phyloP scores from a whole-genome alignment of 768 basidiomycete genomes.

The Suillus brevipes region DNA sequence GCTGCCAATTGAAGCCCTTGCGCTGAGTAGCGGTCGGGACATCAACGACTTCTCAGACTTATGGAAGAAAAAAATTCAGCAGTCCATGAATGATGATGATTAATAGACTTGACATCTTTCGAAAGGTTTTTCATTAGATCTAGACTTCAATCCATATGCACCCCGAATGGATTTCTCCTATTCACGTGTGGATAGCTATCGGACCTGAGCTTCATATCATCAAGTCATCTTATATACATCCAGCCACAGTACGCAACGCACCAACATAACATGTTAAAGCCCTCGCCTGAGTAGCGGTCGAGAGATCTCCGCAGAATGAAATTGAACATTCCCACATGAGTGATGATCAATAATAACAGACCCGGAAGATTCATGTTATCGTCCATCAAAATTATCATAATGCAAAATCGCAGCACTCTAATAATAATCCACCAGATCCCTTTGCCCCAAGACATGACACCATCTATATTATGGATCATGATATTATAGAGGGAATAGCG shows the following conservation, averaged over 20 bases:
- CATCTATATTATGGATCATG: neutral
- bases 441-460: neutral
- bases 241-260: conserved; percentile 63
- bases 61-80: conserved; percentile 57
- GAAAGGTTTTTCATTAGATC: neutral
- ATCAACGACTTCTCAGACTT: conserved; percentile 71
- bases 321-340: conserved; percentile 38
- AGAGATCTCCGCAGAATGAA: conserved; percentile 63
- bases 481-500: neutral
- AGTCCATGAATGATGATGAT: conserved; percentile 26
- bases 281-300: conserved; percentile 78
- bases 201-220: conserved; percentile 61
- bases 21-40: conserved; percentile 69
- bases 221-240: conserved; percentile 73
- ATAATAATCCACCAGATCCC: neutral
- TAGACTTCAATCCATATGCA: conserved; percentile 72
- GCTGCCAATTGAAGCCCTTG: conserved; percentile 88
- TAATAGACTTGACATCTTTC: neutral
- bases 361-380: neutral
- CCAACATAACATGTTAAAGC: conserved; percentile 76
- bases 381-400: neutral
- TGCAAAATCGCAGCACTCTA: neutral
- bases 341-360: conserved; percentile 10
- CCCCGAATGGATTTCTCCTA: conserved; percentile 80
- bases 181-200: conserved; percentile 80